A percentile compares a stretch with the other conserved stretches of the same genome.
phyloP scores from a whole-genome alignment of 2,329 filamentous ascomycete species.

The Alternaria metachromatica region DNA sequence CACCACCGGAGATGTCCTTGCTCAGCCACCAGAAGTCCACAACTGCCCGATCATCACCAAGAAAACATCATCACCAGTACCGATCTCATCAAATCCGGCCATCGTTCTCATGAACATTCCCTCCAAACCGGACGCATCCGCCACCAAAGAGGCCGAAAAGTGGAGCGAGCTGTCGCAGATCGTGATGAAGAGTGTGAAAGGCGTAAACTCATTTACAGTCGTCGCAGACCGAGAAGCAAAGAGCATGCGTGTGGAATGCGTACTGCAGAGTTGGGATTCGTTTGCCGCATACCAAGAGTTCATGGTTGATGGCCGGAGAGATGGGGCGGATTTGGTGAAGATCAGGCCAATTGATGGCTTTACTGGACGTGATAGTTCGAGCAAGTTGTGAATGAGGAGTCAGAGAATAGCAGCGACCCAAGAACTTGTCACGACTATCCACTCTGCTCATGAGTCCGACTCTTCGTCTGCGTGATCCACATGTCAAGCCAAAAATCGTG shows the following conservation, averaged over 20 bases:
- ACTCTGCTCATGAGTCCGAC: not conserved
- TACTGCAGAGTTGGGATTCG: constrained; percentile 3
- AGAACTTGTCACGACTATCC: not conserved
- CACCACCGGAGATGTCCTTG: constrained; percentile 26
- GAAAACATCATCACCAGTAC: constrained; percentile 1
- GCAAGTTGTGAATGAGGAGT: constrained; percentile 10
- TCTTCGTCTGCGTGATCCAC: constrained; percentile 19
- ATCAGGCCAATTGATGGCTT: constrained; percentile 28
- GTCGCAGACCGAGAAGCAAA: constrained; percentile 18
- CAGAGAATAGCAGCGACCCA: not conserved
- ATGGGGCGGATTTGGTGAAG: constrained; percentile 12
- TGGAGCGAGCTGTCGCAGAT: constrained; percentile 13
- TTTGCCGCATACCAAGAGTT: constrained; percentile 19
- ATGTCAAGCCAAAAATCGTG: constrained; percentile 16
- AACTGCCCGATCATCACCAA: constrained; percentile 11
- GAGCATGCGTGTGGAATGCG: constrained; percentile 17
- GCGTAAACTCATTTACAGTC: constrained; percentile 12
- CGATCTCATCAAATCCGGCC: constrained; percentile 12
- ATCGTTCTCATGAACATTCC: constrained; percentile 25
- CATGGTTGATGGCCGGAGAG: constrained; percentile 7
- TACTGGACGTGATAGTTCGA: constrained; percentile 16
- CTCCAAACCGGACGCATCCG: constrained; percentile 11
- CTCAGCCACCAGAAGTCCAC: constrained; percentile 28
- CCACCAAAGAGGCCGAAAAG: constrained; percentile 1
- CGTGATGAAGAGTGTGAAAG: constrained; percentile 8